phyloP scores from a whole-genome alignment of 257 asterid species.

The Euphrasia confusa region DNA sequence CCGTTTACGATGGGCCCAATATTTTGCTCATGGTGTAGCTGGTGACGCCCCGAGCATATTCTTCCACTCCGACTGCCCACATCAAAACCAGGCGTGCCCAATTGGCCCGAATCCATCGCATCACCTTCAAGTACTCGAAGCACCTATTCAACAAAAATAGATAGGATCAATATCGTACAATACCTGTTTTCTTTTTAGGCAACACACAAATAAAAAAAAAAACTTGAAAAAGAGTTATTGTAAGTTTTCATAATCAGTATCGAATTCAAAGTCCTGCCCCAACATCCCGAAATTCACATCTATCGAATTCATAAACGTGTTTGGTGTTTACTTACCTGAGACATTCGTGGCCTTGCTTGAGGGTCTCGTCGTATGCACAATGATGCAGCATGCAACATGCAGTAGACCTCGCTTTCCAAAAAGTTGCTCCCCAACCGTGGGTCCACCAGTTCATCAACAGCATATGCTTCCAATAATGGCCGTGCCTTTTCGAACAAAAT shows the following conservation, averaged over 20 bases:
- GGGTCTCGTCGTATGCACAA: slow-evolving; percentile 88
- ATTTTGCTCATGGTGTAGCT: slow-evolving; percentile 37
- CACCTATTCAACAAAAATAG: slow-evolving; percentile 39
- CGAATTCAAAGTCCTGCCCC: no score
- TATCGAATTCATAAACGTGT: no score
- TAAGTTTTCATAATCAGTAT: no score
- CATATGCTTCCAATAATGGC: slow-evolving; percentile 75
- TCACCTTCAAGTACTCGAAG: slow-evolving; percentile 87
- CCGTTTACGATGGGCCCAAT: slow-evolving; percentile 34
- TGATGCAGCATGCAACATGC: slow-evolving; percentile 92
- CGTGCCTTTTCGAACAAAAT: slow-evolving; percentile 51
- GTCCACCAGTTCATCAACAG: slow-evolving; percentile 65
- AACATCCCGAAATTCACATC: no score
- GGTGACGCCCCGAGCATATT: slow-evolving; percentile 37
- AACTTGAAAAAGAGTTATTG: no score
- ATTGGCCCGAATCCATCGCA: slow-evolving; percentile 52
- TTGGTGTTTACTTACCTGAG: slow-evolving; percentile 47
- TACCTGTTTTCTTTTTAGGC: not conserved
- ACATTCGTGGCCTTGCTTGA: slow-evolving; percentile 87
- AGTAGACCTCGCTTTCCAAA: slow-evolving; percentile 62
- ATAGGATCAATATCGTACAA: not conserved
- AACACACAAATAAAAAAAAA: not conserved
- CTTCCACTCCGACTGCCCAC: slow-evolving; percentile 69
- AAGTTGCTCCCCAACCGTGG: slow-evolving; percentile 54
- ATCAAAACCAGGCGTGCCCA: slow-evolving; percentile 48